Evolutionary conservation across 1,284 basidiomycete species (phyloP).

Genomic region (Dichomitus squalens): DNA sequence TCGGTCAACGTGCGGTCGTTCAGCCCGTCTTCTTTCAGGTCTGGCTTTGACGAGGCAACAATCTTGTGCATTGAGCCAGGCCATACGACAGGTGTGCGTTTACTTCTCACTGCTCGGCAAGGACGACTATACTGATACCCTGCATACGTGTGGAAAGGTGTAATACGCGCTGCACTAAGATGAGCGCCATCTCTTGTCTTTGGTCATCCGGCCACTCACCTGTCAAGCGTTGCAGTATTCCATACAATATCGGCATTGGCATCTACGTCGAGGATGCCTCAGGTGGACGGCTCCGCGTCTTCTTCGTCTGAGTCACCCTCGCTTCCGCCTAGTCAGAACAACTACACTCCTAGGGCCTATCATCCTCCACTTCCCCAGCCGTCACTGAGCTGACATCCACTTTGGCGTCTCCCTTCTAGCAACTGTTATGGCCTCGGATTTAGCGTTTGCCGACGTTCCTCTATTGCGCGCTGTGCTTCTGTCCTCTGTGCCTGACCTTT

Average conservation of each 20-base stretch:
- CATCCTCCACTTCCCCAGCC: conserved; percentile 42
- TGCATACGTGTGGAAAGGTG: neutral
- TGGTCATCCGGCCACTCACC: too few species aligned
- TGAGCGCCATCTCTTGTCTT: neutral
- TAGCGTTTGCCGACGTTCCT: too few species aligned
- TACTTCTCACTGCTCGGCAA: neutral
- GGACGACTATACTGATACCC: neutral
- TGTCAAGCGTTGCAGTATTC: too few species aligned
- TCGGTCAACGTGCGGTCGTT: too few species aligned
- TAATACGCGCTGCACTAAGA: neutral
- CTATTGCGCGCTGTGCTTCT: too few species aligned
- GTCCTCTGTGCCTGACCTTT: too few species aligned
- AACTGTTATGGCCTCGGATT: too few species aligned
- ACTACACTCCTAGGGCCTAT: conserved; percentile 58
- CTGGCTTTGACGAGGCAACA: too few species aligned
- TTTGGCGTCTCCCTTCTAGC: too few species aligned
- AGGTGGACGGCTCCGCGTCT: conserved; percentile 59
- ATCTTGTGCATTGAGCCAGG: conserved; percentile 3
- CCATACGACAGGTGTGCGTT: neutral
- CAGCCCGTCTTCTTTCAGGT: too few species aligned
- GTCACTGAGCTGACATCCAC: too few species aligned
- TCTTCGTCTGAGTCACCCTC: conserved; percentile 66
- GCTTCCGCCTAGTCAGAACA: conserved; percentile 52
- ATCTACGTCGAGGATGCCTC: conserved; percentile 28
- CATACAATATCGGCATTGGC: conserved; percentile 12